phyloP scores from a whole-genome alignment of 2,329 filamentous ascomycete species.

The Claviceps humidiphila region DNA sequence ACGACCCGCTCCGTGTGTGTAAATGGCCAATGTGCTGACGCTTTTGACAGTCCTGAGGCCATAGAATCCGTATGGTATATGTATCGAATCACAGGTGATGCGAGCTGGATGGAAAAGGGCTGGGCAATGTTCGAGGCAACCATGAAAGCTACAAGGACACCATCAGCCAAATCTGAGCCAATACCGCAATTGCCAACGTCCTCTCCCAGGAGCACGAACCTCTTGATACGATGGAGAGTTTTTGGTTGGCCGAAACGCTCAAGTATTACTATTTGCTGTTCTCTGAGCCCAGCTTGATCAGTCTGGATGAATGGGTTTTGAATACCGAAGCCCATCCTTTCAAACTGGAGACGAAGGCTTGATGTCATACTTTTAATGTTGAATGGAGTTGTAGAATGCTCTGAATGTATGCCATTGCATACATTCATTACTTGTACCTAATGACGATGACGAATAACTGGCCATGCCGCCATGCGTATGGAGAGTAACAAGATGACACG shows the following conservation, averaged over 20 bases:
- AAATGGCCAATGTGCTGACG: background rate
- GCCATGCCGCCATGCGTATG: background rate
- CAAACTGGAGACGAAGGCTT: constrained; percentile 10
- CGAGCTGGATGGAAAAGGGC: constrained; percentile 62
- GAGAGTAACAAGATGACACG: background rate
- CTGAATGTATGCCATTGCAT: background rate
- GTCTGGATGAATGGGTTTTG: constrained; percentile 52
- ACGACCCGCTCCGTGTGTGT: background rate
- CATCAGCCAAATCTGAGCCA: too few species aligned
- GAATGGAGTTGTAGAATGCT: background rate
- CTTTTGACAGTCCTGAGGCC: constrained; percentile 55
- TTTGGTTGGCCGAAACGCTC: constrained; percentile 51
- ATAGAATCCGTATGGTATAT: constrained; percentile 84
- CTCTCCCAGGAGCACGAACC: constrained; percentile 26
- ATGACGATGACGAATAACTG: background rate
- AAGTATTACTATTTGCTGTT: constrained; percentile 68
- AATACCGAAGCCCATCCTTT: constrained; percentile 52
- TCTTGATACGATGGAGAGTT: constrained; percentile 48
- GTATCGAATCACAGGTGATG: constrained; percentile 77
- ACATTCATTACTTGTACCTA: background rate
- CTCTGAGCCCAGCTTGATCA: constrained; percentile 41
- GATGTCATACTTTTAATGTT: background rate
- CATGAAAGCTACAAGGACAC: constrained; percentile 49
- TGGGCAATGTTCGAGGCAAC: constrained; percentile 77
- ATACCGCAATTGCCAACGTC: constrained; percentile 59